These are phyloP conservation scores for Erucastrum elatum DNA, from an alignment of 345 rosid genomes.

Conservation along the genomic window DNA sequence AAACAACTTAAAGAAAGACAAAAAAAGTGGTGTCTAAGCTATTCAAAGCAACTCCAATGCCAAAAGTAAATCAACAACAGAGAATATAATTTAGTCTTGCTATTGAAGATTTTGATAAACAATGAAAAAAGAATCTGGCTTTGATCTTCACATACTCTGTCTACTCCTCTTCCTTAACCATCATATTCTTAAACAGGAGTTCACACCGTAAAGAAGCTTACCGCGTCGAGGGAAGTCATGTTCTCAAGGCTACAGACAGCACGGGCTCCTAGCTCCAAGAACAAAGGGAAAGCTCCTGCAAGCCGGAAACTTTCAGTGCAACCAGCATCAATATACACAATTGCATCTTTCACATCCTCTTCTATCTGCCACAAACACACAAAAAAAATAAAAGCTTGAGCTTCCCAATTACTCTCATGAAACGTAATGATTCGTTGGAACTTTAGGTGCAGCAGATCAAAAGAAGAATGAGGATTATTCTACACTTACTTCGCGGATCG, in stretches of 20 bases:
- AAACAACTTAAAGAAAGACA: too few species aligned
- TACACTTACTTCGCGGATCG: constrained; percentile 68
- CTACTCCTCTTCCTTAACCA: neutral
- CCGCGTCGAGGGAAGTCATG: constrained; percentile 70
- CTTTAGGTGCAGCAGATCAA: neutral
- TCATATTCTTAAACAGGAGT: neutral
- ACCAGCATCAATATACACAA: constrained; percentile 84
- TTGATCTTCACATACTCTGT: too few species aligned
- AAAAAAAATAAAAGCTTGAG: neutral
- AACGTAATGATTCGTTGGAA: too few species aligned
- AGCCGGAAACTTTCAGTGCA: constrained; percentile 91
- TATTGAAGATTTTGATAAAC: too few species aligned
- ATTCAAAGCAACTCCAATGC: neutral
- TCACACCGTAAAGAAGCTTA: constrained; percentile 37
- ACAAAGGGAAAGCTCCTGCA: constrained; percentile 76
- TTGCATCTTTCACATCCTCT: constrained; percentile 65
- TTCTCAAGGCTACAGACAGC: constrained; percentile 85
- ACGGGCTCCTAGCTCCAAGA: constrained; percentile 70
- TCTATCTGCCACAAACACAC: constrained; percentile 48
- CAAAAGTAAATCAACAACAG: neutral
- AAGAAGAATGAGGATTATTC: too few species aligned
- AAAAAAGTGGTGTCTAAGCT: too few species aligned
- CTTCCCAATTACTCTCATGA: neutral
- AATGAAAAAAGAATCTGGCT: too few species aligned
- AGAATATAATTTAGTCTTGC: too few species aligned